Base-by-base conservation (phyloP, 192 early-diverging fungal species). In the Linnemannia schmuckeri region DNA sequence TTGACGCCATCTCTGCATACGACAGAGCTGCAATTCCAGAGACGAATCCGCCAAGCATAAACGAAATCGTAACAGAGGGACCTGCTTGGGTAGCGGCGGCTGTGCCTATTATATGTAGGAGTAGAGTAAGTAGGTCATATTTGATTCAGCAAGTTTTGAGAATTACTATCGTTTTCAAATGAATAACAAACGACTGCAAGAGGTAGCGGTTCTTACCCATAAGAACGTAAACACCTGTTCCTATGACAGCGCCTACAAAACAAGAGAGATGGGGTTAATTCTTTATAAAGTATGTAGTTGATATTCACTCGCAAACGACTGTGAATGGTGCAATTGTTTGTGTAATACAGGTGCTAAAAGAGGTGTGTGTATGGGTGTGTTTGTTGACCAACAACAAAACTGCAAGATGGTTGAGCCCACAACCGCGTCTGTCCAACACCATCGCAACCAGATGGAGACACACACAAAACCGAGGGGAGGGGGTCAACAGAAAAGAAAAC, bases 1-100 rank as follows among this genome's bases (percentile, higher is more conserved):
- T 95, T 7, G 96, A 94, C 0, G 96, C 93, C 89, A 98, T 90
- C 89, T 98, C 97, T 10, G 96, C 93, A 78, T 97, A 98, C 42
- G 94, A 96, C 13, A 98, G 87, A 0, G 94, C 94, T 9, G 96
- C 95, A 69, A 97, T 90, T 18, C 90, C 94, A 22, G 93, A 90
- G 17, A 94, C 92, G 41, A 97, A 73, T 22, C 96, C 96, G 10
- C 96, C 93, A 6, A 98, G 93, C 30, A 97, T 70, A 71, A 96
- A 96, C 24, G 96, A 96, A 33, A 98, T 73, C 6, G 96, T 93
- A 3, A 98, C 88, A 18, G 95, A 96, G 0, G 97, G 97, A 0
- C 97, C 97, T 30, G 97, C 94, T 61, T 96, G 91, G 27, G 92
- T 87, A 0, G 90, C 90, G 12, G 97, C 97, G 10, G 96, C 97